A percentile compares a stretch with the other conserved stretches of the same genome.
These are phyloP conservation scores for Diaporthe destruens DNA, from an alignment of 2,329 filamentous ascomycete species.

Conservation along the genomic window DNA sequence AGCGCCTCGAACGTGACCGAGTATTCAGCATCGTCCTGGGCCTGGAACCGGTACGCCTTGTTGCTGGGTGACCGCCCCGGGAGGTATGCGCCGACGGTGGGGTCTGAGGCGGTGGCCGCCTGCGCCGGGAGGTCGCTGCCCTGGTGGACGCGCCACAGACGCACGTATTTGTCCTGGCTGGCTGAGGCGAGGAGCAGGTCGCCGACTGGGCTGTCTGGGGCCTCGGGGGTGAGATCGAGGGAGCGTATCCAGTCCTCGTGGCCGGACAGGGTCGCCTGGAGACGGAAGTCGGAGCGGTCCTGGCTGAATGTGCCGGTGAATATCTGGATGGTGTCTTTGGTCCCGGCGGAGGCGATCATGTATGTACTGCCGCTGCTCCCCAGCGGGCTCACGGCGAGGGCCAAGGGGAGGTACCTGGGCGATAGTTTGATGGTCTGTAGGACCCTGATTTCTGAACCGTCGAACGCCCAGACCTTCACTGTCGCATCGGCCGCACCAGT, in stretches of 20 bases:
- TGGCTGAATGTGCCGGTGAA: slow-evolving; percentile 65
- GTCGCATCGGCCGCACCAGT: slow-evolving; percentile 87
- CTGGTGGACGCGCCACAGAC: slow-evolving; percentile 87
- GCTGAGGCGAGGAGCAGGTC: slow-evolving; percentile 91
- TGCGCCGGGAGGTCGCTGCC: slow-evolving; percentile 74
- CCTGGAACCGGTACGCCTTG: slow-evolving; percentile 84
- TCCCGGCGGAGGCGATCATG: slow-evolving; percentile 87
- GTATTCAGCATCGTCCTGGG: slow-evolving; percentile 68
- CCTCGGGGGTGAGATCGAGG: slow-evolving; percentile 80
- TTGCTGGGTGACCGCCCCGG: slow-evolving; percentile 84
- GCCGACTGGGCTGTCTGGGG: slow-evolving; percentile 58
- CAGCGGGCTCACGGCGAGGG: slow-evolving; percentile 76
- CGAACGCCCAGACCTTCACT: slow-evolving; percentile 77
- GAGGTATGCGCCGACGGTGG: slow-evolving; percentile 68
- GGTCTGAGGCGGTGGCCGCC: slow-evolving; percentile 67
- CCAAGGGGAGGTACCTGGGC: slow-evolving; percentile 85
- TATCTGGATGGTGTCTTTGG: slow-evolving; percentile 84
- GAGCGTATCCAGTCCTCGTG: slow-evolving; percentile 97
- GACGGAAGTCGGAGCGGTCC: slow-evolving; percentile 65
- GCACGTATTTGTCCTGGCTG: slow-evolving; percentile 97
- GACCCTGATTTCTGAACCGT: slow-evolving; percentile 61
- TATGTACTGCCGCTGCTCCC: slow-evolving; percentile 62
- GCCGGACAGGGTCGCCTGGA: slow-evolving; percentile 83
- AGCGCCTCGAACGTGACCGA: slow-evolving; percentile 94
- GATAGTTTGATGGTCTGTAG: slow-evolving; percentile 78